Conservation (phyloP, 164 flowering plant species). For the Malania oleifera region DNA sequence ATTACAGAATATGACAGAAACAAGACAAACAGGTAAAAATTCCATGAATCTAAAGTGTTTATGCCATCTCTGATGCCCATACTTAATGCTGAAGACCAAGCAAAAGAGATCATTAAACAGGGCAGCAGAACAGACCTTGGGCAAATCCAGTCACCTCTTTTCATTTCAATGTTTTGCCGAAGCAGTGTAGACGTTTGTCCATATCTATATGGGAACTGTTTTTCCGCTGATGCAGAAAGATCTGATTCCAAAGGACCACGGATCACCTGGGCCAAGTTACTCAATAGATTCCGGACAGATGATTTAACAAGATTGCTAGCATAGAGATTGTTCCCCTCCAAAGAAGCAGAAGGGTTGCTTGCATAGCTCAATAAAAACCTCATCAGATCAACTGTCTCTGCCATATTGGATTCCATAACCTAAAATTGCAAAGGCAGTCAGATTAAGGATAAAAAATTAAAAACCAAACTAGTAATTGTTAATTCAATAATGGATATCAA, state of each 20-base stretch:
- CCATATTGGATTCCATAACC: slow-evolving; percentile 44
- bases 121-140: slow-evolving; percentile 37
- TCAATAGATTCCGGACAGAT: slow-evolving; percentile 64
- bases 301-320: slow-evolving; percentile 49
- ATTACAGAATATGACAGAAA: no score
- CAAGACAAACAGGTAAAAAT: no score
- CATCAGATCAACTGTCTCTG: slow-evolving; percentile 65
- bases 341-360: slow-evolving; percentile 29
- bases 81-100: neutral
- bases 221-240: slow-evolving; percentile 25
- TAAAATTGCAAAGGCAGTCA: slow-evolving; percentile 12
- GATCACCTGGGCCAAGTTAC: slow-evolving; percentile 42
- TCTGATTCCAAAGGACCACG: slow-evolving; percentile 15
- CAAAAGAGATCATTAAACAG: neutral
- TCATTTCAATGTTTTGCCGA: slow-evolving; percentile 62
- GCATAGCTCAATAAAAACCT: slow-evolving; percentile 67
- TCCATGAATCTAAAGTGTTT: no score
- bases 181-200: slow-evolving; percentile 33
- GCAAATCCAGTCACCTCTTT: slow-evolving; percentile 88
- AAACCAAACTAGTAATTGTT: neutral
- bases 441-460: neutral
- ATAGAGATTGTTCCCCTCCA: slow-evolving; percentile 23
- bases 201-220: slow-evolving; percentile 33
- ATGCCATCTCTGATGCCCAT: neutral
- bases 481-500: neutral